Evolutionary conservation across 352 stramenopile genomes (phyloP), one percentile per base, ranked within the genome.

Genomic region (Phytophthora agathidicida): DNA sequence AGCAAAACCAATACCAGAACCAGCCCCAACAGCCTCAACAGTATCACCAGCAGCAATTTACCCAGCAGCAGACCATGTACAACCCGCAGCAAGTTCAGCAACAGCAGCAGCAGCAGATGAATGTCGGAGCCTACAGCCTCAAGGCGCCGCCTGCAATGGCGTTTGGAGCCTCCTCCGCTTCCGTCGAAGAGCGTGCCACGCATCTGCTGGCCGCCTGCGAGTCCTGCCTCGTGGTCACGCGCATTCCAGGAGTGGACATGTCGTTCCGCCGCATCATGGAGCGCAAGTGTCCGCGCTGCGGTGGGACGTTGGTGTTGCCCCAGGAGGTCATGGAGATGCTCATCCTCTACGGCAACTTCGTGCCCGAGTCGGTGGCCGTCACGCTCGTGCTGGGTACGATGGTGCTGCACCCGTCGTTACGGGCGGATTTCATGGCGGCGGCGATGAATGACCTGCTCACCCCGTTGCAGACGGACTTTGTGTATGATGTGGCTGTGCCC

Each of bases 271-370:
- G 83, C 46, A 81, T 94, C 41, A 80, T 89, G 65, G 84, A 94
- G 65, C 74, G 68, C 62, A 92, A 91, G 54, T 94, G 84, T 54
- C 66, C 79, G 24, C 83, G 79, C 42, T 94, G 84, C 51, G 52
- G 51, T 2, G 75, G 72, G 11, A 79, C 70, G 48, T 57, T 94
- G 35, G 76, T 75, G 60, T 61, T 94, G 13, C 82, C 84, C 10
- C 80, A 92, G 56, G 84, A 94, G 51, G 69, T 88, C 48, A 88
- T 94, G 82, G 84, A 94, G 51, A 91, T 94, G 84, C 69, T 94
- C 49, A 91, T 94, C 50, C 73, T 94, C n/a, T 94, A 91, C 58
- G 84, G 84, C 16, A 75, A 89, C 45, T 94, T 90, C 54, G 80
- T 94, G 33, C 53, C 82, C n/a, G 84, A 94, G 62, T 55, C 67